A percentile compares a stretch with the other conserved stretches of the same genome.
phyloP scores from a whole-genome alignment of 768 basidiomycete genomes.

The Infundibulicybe gibba region DNA sequence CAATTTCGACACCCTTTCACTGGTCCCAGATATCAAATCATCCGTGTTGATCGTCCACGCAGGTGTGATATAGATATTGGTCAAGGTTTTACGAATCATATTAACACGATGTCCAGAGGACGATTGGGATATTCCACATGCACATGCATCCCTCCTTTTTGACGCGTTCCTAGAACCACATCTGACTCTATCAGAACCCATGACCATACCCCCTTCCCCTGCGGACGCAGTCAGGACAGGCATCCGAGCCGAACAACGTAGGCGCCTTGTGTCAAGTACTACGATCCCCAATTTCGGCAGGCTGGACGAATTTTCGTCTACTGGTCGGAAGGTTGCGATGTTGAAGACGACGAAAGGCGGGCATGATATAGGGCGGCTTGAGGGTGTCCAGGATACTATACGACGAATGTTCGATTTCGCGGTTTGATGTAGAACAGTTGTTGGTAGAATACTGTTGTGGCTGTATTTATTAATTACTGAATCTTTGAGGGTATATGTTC shows the following conservation, averaged over 20 bases:
- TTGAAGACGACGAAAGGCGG: slow-evolving; percentile 55
- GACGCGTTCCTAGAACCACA: slow-evolving; percentile 58
- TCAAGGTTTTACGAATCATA: slow-evolving; percentile 1
- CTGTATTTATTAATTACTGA: no score
- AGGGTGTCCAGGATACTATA: slow-evolving; percentile 69
- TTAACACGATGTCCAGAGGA: slow-evolving; percentile 31
- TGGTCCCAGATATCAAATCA: slow-evolving; percentile 59
- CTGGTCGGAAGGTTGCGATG: slow-evolving; percentile 45
- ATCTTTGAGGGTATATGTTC: no score
- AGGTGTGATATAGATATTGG: slow-evolving; percentile 22
- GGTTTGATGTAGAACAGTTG: no score
- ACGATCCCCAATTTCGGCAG: slow-evolving; percentile 44
- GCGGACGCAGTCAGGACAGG: not conserved
- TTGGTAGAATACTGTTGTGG: no score
- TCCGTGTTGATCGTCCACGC: slow-evolving; percentile 75
- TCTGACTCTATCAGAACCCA: slow-evolving; percentile 19
- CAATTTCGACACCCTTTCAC: slow-evolving; percentile 59
- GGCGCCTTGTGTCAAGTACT: no score
- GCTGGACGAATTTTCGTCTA: slow-evolving; percentile 41
- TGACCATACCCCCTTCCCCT: slow-evolving; percentile 22
- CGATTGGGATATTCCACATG: slow-evolving; percentile 70
- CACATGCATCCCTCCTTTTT: slow-evolving; percentile 69
- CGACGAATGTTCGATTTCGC: slow-evolving; percentile 34
- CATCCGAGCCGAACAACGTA: no score
- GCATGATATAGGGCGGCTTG: slow-evolving; percentile 58